Conservation (phyloP, 495 filamentous ascomycete species). For the Aspergillus asperescens region DNA sequence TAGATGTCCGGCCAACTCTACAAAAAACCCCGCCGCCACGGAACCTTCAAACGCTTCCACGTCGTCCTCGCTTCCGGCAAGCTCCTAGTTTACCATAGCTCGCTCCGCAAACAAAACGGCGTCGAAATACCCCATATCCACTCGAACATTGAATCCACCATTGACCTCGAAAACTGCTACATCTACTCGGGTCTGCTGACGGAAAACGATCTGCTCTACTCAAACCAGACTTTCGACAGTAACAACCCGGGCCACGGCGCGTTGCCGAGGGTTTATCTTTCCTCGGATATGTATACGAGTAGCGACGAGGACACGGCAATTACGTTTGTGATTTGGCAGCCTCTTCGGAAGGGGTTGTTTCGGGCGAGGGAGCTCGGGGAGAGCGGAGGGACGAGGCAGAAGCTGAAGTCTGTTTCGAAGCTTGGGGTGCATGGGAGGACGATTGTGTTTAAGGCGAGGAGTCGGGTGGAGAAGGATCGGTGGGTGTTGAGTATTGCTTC, state of each 20-base stretch:
- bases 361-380: conserved; percentile 44
- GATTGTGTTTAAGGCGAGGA: conserved; percentile 67
- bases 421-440: conserved; percentile 60
- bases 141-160: conserved; percentile 52
- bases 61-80: conserved; percentile 61
- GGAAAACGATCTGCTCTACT: conserved; percentile 62
- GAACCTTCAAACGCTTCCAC: conserved; percentile 56
- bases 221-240: conserved; percentile 64
- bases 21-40: conserved; percentile 59
- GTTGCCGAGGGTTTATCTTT: conserved; percentile 58
- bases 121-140: conserved; percentile 57
- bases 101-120: conserved; percentile 53
- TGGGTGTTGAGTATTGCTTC: conserved; percentile 70
- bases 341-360: conserved; percentile 54
- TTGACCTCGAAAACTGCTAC: conserved; percentile 65
- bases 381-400: conserved; percentile 38
- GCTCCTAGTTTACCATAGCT: conserved; percentile 59
- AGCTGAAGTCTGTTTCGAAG: conserved; percentile 47
- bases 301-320: conserved; percentile 67
- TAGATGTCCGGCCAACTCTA: conserved; percentile 62
- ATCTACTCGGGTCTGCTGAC: conserved; percentile 66
- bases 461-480: conserved; percentile 65
- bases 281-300: conserved; percentile 59
- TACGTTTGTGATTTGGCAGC: conserved; percentile 70
- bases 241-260: conserved; percentile 61